A percentile compares a stretch with the other conserved stretches of the same genome.
Evolutionary conservation across 441 rosid species (phyloP).

Genomic region (Arabidopsis lyrata): DNA sequence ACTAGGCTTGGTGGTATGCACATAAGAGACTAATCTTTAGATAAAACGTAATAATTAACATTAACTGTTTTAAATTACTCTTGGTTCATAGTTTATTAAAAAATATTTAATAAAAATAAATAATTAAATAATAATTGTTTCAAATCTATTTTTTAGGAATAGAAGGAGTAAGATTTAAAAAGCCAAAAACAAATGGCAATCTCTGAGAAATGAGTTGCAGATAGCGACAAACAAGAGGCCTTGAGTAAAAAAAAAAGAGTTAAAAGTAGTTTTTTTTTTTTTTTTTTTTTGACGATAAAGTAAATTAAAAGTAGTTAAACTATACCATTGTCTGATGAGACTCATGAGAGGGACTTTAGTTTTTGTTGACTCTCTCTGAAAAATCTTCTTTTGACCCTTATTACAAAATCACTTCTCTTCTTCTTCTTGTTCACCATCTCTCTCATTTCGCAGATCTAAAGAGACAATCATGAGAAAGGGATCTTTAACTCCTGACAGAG

Average conservation of each 20-base stretch:
- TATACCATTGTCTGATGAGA: conserved; percentile 27
- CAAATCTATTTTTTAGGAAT: no score
- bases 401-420: conserved; percentile 25
- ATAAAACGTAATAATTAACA: no score
- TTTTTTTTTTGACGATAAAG: no score
- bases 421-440: conserved; percentile 23
- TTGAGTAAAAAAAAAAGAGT: neutral
- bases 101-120: no score
- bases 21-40: no score
- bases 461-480: conserved; percentile 31
- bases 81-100: no score
- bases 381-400: conserved; percentile 31
- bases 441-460: conserved; percentile 39
- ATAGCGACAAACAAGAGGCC: conserved; percentile 23
- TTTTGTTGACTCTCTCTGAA: conserved; percentile 44
- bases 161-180: no score
- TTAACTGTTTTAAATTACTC: no score
- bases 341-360: conserved; percentile 24
- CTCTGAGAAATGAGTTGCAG: neutral
- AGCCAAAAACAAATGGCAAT: neutral
- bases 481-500: conserved; percentile 38
- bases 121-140: no score
- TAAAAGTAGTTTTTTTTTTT: no score
- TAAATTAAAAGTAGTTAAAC: conserved; percentile 40
- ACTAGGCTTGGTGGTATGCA: no score